These are phyloP conservation scores for Backusella australiensis DNA, from an alignment of 192 early-diverging fungal species.

Conservation along the genomic window DNA sequence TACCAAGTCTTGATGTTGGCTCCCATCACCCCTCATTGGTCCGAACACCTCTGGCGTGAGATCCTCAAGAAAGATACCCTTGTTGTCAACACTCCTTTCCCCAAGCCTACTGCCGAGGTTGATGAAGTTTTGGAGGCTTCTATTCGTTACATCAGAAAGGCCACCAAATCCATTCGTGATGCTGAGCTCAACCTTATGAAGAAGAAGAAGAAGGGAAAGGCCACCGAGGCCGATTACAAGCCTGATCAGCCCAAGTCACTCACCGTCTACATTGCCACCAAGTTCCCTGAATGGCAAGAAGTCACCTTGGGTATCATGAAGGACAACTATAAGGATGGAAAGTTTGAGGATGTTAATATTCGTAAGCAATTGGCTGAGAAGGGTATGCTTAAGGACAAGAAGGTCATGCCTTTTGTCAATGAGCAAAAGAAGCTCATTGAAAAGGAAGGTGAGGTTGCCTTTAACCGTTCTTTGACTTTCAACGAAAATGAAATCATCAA, in stretches of 20 bases:
- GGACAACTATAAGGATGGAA: conserved; percentile 52
- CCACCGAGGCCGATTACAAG: conserved; percentile 51
- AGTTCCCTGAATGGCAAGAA: conserved; percentile 96
- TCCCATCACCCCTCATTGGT: conserved; percentile 93
- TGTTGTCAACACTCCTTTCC: conserved; percentile 67
- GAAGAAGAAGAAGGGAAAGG: conserved; percentile 78
- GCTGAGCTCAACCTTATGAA: conserved; percentile 70
- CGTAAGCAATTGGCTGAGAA: conserved; percentile 59
- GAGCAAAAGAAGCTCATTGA: conserved; percentile 73
- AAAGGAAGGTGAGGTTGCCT: conserved; percentile 61
- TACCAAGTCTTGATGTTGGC: conserved; percentile 81
- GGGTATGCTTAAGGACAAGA: conserved; percentile 91
- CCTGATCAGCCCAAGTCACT: conserved; percentile 64
- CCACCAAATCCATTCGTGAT: conserved; percentile 76
- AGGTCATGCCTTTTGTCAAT: conserved; percentile 95
- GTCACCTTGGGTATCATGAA: conserved; percentile 52
- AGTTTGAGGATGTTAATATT: conserved; percentile 76
- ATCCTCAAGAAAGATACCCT: conserved; percentile 67
- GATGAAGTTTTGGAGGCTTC: conserved; percentile 73
- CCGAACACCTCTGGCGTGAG: conserved; percentile 85
- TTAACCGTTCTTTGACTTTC: conserved; percentile 82
- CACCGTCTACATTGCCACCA: conserved; percentile 74
- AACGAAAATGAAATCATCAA: conserved; percentile 74
- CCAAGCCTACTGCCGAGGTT: conserved; percentile 48
- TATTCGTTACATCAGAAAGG: conserved; percentile 75